A percentile compares a stretch with the other conserved stretches of the same genome.
phyloP scores from a whole-genome alignment of 139 green algal genomes.

The Closterium sp. region DNA sequence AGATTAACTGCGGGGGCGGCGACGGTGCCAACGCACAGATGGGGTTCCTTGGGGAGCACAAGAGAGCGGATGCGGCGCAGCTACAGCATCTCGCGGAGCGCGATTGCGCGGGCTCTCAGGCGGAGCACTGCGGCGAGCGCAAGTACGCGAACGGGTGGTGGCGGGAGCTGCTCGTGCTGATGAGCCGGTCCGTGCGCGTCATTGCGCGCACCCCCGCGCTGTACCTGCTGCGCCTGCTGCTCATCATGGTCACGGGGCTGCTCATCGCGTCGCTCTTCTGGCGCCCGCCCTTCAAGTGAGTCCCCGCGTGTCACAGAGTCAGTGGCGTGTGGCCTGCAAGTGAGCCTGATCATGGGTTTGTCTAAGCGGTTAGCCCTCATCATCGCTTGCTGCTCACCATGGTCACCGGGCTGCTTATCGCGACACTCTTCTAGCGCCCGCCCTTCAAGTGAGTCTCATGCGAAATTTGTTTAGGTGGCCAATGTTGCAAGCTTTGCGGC shows the following conservation, averaged over 20 bases:
- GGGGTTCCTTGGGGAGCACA: neutral
- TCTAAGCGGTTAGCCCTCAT: no score
- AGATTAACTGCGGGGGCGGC: neutral
- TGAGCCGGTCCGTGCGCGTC: slow-evolving; percentile 35
- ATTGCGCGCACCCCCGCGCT: slow-evolving; percentile 42
- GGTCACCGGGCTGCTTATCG: slow-evolving; percentile 19
- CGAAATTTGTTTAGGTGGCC: no score
- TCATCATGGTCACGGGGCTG: slow-evolving; percentile 34
- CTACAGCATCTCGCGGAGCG: neutral
- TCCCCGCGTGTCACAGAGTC: no score
- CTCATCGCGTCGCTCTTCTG: slow-evolving; percentile 40
- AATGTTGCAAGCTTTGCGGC: no score
- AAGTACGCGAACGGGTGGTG: slow-evolving; percentile 16
- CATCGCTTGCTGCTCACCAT: slow-evolving; percentile 33
- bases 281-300: neutral
- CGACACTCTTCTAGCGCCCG: slow-evolving; percentile 26
- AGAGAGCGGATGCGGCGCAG: neutral
- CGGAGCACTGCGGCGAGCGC: neutral
- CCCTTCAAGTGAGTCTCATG: neutral
- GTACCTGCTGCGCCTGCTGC: slow-evolving; percentile 41
- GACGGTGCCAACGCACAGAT: neutral
- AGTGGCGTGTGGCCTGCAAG: no score
- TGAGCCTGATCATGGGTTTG: slow-evolving; percentile 44
- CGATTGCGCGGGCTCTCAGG: neutral
- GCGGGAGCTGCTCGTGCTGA: slow-evolving; percentile 30